These are phyloP conservation scores for Astragalus membranaceus DNA, from an alignment of 306 rosid species.

Conservation along the genomic window DNA sequence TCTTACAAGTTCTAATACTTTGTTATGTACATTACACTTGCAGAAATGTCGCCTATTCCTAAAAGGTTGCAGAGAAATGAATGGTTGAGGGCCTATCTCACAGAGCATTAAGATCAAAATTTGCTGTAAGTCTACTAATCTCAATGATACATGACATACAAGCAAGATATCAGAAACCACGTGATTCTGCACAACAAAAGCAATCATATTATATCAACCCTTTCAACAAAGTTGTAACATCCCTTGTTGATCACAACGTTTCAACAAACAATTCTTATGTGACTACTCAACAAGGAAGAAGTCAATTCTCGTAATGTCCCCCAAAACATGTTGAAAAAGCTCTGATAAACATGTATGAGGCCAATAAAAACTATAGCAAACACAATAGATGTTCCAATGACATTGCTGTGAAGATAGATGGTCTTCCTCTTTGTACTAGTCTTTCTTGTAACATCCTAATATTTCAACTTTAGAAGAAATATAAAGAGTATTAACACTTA, in stretches of 20 bases:
- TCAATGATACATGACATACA: not conserved
- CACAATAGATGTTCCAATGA: too few species aligned
- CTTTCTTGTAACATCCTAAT: too few species aligned
- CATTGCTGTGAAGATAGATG: too few species aligned
- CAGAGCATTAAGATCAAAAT: conserved; percentile 34
- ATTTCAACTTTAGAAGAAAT: too few species aligned
- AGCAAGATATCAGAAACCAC: not conserved
- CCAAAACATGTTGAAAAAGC: too few species aligned
- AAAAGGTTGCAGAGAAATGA: conserved; percentile 32
- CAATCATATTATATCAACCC: not conserved
- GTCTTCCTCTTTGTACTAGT: too few species aligned
- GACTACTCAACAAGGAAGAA: not conserved
- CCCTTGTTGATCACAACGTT: not conserved
- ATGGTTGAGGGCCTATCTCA: conserved; percentile 21
- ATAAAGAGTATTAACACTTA: too few species aligned
- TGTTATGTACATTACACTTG: not conserved
- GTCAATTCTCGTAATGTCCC: too few species aligned
- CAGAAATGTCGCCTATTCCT: conserved; percentile 63
- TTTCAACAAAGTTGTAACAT: not conserved
- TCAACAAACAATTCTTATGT: not conserved
- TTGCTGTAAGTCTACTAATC: conserved; percentile 31
- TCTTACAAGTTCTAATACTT: not conserved
- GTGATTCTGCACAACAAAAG: not conserved
- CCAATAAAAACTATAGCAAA: too few species aligned
- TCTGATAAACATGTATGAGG: too few species aligned